Evolutionary conservation across 2,329 filamentous ascomycete species (phyloP), one percentile per base, ranked within the genome.

Genomic region (Tolypocladium tropicale): DNA sequence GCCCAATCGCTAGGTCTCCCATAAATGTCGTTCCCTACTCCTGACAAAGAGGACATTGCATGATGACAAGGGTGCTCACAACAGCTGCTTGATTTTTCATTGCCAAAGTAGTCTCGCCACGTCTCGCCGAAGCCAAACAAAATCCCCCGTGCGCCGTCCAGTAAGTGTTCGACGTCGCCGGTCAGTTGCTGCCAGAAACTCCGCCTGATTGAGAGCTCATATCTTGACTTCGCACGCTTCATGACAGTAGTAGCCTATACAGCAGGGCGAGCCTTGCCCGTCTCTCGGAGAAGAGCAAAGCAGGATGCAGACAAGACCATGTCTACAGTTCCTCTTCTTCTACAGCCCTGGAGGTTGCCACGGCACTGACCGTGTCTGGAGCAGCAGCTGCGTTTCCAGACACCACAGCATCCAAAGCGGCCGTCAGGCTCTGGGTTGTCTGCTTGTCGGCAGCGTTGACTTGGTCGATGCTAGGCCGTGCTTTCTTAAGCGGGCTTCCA

Each of bases 401-500:
- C 30, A 69, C 59, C 25, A 62, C 63, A 6, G 69, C 62, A 32
- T 67, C 68, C 37, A 72, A 55, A 36, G 71, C 70, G 25, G 70
- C 66, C 41, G 67, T 74, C 49, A 74, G 61, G 46, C 64, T 70
- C 55, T 70, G 70, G 10, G 67, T 64, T 23, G 65, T 59, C 50
- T 62, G 62, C 53, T 63, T 69, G 36, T 67, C 60, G 21, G 54
- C 59, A 36, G 55, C 55, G 41, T 60, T 61, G 14, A 61, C 59
- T 18, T 67, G 64, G 52, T 72, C 71, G 39, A 72, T 61, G 63
- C 84, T 88, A 1, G 85, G 81, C 37, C 88, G 78, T 57, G 89
- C 85, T 67, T 86, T 90, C 77, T 91, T 91, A 63, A 89, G 78
- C 1, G 88, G 88, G 61, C 86, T 90, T 52, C 84, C 86, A 25